These are phyloP conservation scores for Lipomyces yamanashiensis DNA, from an alignment of 805 yeast genomes.

Conservation along the genomic window DNA sequence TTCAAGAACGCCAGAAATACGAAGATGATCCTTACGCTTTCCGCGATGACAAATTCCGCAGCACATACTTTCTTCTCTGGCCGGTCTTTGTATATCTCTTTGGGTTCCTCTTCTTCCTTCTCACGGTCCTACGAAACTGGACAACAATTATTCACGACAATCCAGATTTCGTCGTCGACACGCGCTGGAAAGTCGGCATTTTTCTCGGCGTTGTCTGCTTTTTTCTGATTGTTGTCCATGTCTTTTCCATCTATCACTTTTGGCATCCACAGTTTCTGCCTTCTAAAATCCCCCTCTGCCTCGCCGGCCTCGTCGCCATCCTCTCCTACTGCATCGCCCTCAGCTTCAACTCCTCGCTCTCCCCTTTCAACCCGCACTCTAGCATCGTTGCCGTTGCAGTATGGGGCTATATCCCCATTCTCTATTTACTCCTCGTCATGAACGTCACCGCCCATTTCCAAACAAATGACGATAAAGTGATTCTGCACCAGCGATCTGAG, in stretches of 20 bases:
- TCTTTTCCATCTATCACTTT: conserved; percentile 34
- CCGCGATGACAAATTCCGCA: conserved; percentile 34
- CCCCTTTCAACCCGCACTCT: conserved; percentile 39
- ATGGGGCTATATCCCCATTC: conserved; percentile 40
- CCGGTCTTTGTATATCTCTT: conserved; percentile 40
- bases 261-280: conserved; percentile 37
- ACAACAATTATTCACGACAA: conserved; percentile 17
- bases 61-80: conserved; percentile 37
- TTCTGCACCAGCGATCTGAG: conserved; percentile 29
- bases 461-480: conserved; percentile 40
- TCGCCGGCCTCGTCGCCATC: conserved; percentile 26
- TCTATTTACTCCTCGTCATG: conserved; percentile 36
- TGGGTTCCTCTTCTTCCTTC: conserved; percentile 38
- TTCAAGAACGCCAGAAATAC: conserved; percentile 40
- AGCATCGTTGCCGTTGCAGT: conserved; percentile 36
- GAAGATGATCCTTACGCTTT: conserved; percentile 41
- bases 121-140: conserved; percentile 43
- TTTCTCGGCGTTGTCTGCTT: conserved; percentile 38
- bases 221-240: conserved; percentile 32
- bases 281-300: conserved; percentile 28
- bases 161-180: conserved; percentile 29
- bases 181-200: conserved; percentile 41
- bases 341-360: conserved; percentile 27
- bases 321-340: conserved; percentile 35
- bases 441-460: conserved; percentile 38